These are phyloP conservation scores for Fusarium sp. DNA, from an alignment of 2,329 filamentous ascomycete species.

Conservation along the genomic window DNA sequence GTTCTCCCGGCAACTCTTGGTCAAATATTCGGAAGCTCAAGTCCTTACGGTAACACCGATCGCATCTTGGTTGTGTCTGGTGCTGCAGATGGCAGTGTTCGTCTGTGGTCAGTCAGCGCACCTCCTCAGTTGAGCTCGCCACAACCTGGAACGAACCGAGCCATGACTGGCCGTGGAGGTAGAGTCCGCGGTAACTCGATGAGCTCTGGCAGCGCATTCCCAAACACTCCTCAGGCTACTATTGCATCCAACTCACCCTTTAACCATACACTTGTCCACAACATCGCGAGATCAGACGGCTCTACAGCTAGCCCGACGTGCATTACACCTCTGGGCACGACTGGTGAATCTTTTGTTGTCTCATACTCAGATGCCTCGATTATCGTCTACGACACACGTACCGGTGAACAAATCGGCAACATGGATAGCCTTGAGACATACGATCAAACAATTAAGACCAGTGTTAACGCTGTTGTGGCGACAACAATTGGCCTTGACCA, in stretches of 20 bases:
- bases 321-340: constrained; percentile 86
- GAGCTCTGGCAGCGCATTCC: constrained; percentile 92
- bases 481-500: constrained; percentile 87
- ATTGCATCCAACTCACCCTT: constrained; percentile 88
- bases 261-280: constrained; percentile 87
- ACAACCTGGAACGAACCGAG: constrained; percentile 72
- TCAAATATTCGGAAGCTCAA: constrained; percentile 80
- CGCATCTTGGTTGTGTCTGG: constrained; percentile 91
- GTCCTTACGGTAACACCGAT: constrained; percentile 81
- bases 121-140: constrained; percentile 88
- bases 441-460: constrained; percentile 80
- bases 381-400: constrained; percentile 90
- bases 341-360: constrained; percentile 90
- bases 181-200: constrained; percentile 91
- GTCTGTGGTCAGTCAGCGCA: constrained; percentile 93
- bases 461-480: constrained; percentile 91
- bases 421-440: constrained; percentile 98
- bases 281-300: constrained; percentile 76
- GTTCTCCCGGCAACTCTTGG: constrained; percentile 87
- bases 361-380: constrained; percentile 92
- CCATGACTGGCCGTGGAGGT: constrained; percentile 69
- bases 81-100: constrained; percentile 88
- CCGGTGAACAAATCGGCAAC: constrained; percentile 87
- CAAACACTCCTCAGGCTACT: constrained; percentile 88
- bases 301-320: constrained; percentile 83